Conservation (phyloP, 805 yeast species). For the Grigorovia transvaalensis region DNA sequence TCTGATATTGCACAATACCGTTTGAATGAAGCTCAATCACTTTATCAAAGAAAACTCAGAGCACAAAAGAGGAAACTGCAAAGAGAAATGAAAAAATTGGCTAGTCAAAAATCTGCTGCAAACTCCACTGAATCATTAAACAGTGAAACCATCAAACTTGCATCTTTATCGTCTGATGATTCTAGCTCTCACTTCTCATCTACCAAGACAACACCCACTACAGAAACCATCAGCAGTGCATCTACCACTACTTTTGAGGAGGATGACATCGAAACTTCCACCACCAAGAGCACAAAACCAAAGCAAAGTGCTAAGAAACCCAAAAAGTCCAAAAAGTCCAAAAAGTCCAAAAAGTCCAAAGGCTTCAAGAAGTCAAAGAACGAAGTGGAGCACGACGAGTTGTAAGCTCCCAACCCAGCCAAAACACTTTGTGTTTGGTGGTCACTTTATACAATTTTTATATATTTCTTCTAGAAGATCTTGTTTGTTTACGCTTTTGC, state of each 20-base stretch:
- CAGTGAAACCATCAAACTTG: background rate
- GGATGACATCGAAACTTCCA: background rate
- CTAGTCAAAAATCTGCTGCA: slow-evolving; percentile 1
- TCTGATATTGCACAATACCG: slow-evolving; percentile 21
- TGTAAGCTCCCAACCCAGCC: slow-evolving; percentile 4
- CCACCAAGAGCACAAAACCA: background rate
- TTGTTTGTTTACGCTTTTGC: background rate
- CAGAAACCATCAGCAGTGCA: too few relatives aligned
- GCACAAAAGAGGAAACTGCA: slow-evolving; percentile 22
- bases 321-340: background rate
- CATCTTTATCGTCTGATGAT: too few relatives aligned
- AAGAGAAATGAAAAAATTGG: slow-evolving; percentile 4
- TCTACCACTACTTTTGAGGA: background rate
- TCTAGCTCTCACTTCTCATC: too few relatives aligned
- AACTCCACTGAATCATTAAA: background rate
- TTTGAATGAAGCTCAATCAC: slow-evolving; percentile 23
- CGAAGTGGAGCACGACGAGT: slow-evolving; percentile 13
- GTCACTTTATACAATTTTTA: background rate
- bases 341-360: background rate
- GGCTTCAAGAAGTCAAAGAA: background rate
- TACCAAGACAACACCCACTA: too few relatives aligned
- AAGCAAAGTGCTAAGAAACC: background rate
- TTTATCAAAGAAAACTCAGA: slow-evolving; percentile 16
- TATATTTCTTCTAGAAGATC: background rate
- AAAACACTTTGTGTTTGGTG: background rate